Evolutionary conservation across 2,329 filamentous ascomycete genomes (phyloP), one percentile per base, ranked within the genome.

Genomic region (Dissoconium aciculare): DNA sequence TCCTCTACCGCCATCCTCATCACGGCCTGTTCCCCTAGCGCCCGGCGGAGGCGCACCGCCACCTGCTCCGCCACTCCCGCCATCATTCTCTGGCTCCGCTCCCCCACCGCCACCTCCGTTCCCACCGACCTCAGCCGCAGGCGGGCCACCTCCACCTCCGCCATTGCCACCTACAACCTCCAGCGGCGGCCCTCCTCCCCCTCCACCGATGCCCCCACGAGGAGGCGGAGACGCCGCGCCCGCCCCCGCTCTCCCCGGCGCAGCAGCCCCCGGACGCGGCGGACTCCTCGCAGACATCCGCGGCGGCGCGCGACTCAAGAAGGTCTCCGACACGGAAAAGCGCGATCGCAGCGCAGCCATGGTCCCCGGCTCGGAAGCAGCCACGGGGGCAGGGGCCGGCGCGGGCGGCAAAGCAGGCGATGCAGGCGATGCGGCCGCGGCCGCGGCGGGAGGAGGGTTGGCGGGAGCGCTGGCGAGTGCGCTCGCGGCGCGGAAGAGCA

Each of bases 401-500:
- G 67, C 70, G 8, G 71, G 58, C 19, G 30, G 30, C 17, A 17
- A 26, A 15, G 27, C 30, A 12, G 54, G 49, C 26, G 55, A 55
- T 34, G 59, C 57, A 26, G 60, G 46, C 17, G 59, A 74, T 33
- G 75, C 72, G 19, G 71, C 43, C 4, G 49, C 39, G 26, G 49
- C 45, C 28, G 76, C 73, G 26, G 71, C 41, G 24, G 41, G 45
- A 26, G 50, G 53, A 28, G 53, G 53, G 10, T 38, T 66, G 44
- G 63, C 62, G 33, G 60, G 59, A 9, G 62, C 62, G 27, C 51
- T 94, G 67, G 82, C 83, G 13, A 82, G 78, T 59, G 85, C 83
- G 28, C 60, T 93, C 45, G 81, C 81, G 36, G 77, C 73, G 60
- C 69, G 87, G 55, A 94, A 94, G 64, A 74, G 83, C 57, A 93